A percentile compares a stretch with the other conserved stretches of the same genome.
phyloP scores from a whole-genome alignment of 768 basidiomycete genomes.

The Russula foetens region DNA sequence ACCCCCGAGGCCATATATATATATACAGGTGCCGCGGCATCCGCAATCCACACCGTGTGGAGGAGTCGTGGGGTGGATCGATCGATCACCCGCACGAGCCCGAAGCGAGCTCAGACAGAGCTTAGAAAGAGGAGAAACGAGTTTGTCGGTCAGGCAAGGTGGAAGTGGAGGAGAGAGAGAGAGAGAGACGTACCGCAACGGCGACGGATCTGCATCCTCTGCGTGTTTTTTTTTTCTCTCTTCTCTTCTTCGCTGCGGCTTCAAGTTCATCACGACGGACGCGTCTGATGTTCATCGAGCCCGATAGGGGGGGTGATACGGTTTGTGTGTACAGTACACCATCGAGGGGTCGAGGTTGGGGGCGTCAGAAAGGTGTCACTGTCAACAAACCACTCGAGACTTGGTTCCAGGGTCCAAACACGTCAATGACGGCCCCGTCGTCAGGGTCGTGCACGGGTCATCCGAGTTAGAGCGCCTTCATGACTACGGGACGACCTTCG shows the following conservation, averaged over 20 bases:
- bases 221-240: constrained; percentile 50
- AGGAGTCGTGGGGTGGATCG: constrained; percentile 3
- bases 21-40: constrained; percentile 7
- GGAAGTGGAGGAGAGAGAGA: background rate
- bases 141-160: too few relatives aligned
- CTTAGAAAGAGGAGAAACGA: constrained; percentile 42
- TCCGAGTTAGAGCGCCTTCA: too few relatives aligned
- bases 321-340: constrained; percentile 87
- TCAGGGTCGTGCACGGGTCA: too few relatives aligned
- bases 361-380: background rate
- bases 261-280: constrained; percentile 79
- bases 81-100: constrained; percentile 51
- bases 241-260: too few relatives aligned
- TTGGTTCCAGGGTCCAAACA: constrained; percentile 7
- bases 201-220: constrained; percentile 61
- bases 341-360: constrained; percentile 37
- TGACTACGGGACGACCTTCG: too few relatives aligned
- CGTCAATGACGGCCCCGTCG: too few relatives aligned
- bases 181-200: constrained; percentile 52
- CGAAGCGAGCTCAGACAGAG: constrained; percentile 61
- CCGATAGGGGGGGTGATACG: constrained; percentile 85
- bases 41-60: background rate
- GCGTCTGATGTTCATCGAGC: constrained; percentile 76
- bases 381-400: rapidly evolving
- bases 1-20: background rate